phyloP scores from a whole-genome alignment of 352 stramenopile genomes.

The Phytophthora capsici region DNA sequence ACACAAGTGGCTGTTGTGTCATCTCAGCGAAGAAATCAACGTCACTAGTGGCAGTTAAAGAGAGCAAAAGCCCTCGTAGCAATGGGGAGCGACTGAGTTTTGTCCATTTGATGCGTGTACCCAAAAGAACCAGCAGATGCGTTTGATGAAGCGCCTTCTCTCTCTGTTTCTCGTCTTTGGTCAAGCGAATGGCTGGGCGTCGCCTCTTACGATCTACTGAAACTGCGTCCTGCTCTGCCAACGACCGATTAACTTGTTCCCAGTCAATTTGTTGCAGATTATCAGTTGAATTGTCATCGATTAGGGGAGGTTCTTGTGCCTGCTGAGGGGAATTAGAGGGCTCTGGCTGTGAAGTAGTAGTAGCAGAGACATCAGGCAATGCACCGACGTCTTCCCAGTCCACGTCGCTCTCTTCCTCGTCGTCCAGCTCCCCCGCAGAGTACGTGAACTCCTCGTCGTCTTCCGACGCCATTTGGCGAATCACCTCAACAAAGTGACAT shows the following conservation, averaged over 20 bases:
- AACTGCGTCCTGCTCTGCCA: constrained; percentile 34
- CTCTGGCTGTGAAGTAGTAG: neutral
- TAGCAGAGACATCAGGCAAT: constrained; percentile 10
- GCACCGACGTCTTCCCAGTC: constrained; percentile 69
- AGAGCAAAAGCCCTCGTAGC: constrained; percentile 66
- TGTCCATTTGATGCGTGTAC: constrained; percentile 56
- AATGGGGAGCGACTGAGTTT: constrained; percentile 46
- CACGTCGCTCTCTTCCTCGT: constrained; percentile 60
- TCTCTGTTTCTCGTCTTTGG: constrained; percentile 66
- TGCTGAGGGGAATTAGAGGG: constrained; percentile 1
- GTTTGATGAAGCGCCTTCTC: constrained; percentile 71
- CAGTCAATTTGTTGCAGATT: constrained; percentile 68
- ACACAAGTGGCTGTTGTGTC: constrained; percentile 44
- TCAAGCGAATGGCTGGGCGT: constrained; percentile 51
- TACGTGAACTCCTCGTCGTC: constrained; percentile 65
- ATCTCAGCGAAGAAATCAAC: constrained; percentile 57
- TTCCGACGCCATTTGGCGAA: constrained; percentile 22
- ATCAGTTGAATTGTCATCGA: constrained; percentile 15
- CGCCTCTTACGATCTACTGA: constrained; percentile 43
- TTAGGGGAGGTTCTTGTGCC: constrained; percentile 22
- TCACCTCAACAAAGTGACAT: too few relatives aligned
- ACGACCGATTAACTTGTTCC: constrained; percentile 67
- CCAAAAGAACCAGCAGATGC: constrained; percentile 72
- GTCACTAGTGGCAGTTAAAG: constrained; percentile 47
- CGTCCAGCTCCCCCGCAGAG: constrained; percentile 49